Evolutionary conservation across 75 land plant genomes (phyloP), one percentile per base, ranked within the genome.

Genomic region (Picea glauca): DNA sequence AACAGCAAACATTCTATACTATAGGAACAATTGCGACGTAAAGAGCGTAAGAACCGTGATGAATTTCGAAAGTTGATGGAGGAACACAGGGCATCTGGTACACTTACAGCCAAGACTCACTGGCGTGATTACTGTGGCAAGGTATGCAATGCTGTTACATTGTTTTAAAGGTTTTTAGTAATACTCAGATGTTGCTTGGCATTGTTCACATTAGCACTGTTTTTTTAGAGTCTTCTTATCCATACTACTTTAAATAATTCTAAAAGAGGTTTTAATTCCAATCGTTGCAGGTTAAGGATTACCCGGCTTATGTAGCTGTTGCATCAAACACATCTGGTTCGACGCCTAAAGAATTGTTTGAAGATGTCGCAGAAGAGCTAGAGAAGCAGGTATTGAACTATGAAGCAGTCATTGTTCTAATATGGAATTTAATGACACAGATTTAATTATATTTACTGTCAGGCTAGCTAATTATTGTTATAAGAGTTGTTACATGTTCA

Each of bases 281-380:
- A 20, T 20, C 2, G 3, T 50, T 80, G 81, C 66, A 96, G 99
- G 89, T 97, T 35, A 97, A 94, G 77, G 98, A 97, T 13, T 72
- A 72, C 40, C 84, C 84, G 38, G 87, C 92, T 31, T 97, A 91
- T 80, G 38, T 84, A 65, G 93, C 92, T 2, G 94, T 96, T 2
- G 82, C 93, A 31, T 82, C 94, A 79, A 96, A 96, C 68, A 88
- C 89, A 13, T 87, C 93, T 40, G 98, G 99, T 15, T 88, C 95
- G 66, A 94, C 98, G 18, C 93, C 99, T 58, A 97, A 94, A 81
- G 99, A 97, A 77, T 78, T 97, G 65, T 97, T 94, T 91, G 95
- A 91, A 73, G 99, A 97, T 87, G 92, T 94, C 31, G 58, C 74
- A 11, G 99, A 97, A 66, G 99, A 92, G 72, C 83, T 94, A 3